phyloP scores from a whole-genome alignment of 345 rosid species.

The Citrus sp. region DNA sequence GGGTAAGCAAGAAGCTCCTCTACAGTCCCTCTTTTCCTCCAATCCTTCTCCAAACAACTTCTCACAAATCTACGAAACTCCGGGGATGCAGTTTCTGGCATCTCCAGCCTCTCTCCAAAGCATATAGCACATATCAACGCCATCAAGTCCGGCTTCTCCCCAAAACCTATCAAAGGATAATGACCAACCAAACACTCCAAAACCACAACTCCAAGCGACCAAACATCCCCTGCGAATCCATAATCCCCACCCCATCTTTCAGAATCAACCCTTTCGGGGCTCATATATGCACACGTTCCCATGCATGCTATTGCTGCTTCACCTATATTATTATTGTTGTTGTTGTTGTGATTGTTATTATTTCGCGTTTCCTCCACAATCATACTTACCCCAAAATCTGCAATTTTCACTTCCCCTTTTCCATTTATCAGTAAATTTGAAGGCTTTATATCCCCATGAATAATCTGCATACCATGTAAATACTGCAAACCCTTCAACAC shows the following conservation, averaged over 20 bases:
- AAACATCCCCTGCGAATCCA: slow-evolving; percentile 58
- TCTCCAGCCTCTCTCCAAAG: slow-evolving; percentile 38
- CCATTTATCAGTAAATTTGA: slow-evolving; percentile 53
- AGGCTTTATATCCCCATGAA: slow-evolving; percentile 71
- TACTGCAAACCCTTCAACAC: slow-evolving; percentile 48
- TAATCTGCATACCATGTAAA: slow-evolving; percentile 48
- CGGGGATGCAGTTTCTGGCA: slow-evolving; percentile 44
- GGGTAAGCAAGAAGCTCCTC: slow-evolving; percentile 58
- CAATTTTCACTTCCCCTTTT: slow-evolving; percentile 54
- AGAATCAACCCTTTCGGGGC: slow-evolving; percentile 63
- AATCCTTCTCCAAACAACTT: slow-evolving; percentile 64
- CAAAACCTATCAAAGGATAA: slow-evolving; percentile 49
- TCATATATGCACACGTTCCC: slow-evolving; percentile 78
- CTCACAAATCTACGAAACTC: slow-evolving; percentile 41
- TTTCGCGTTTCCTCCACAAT: slow-evolving; percentile 18
- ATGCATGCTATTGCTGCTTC: slow-evolving; percentile 6
- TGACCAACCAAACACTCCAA: slow-evolving; percentile 60
- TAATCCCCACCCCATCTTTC: slow-evolving; percentile 43
- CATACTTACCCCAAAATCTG: slow-evolving; percentile 68
- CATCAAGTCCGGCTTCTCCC: slow-evolving; percentile 62
- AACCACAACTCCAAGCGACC: slow-evolving; percentile 64
- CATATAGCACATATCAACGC: slow-evolving; percentile 55
- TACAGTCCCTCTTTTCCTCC: slow-evolving; percentile 54
- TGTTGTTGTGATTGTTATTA: no score
- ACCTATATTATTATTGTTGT: no score